Base-by-base conservation (phyloP, 1,284 basidiomycete species). In the Taiwanofungus camphoratus region DNA sequence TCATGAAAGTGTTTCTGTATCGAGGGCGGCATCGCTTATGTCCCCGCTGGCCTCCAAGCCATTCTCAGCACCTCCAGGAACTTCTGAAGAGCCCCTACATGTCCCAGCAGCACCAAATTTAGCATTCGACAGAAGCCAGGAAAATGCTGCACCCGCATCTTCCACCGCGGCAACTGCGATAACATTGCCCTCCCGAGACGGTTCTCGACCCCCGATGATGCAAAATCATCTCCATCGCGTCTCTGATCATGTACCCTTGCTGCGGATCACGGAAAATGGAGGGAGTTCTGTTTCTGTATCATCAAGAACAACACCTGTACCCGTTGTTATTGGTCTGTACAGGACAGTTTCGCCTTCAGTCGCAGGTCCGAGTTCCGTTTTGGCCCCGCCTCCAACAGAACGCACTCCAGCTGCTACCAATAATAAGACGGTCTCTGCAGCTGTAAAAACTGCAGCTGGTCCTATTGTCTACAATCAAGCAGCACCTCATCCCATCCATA, bases 11-110 rank as follows among this genome's bases (percentile, higher is more conserved):
- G 7, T 27, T 24, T 18, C 12, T 11, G 3, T 21, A 16, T 41
- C 36, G 22, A 40, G 37, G 26, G 23, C 35, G n/a, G 13, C 39
- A 13, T 36, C 51, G 0, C 26, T 54, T 2, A 53, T 56, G 39
- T 52, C 56, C n/a, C 52, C 57, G 4, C 57, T 60, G 2, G 40
- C 56, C 2, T 43, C 45, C 3, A 23, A 56, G 15, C 53, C 54
- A 8, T 48, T n/a, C 13, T 24, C 43, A 22, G 32, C 21, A 15
- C 16, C 39, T 19, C 22, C 20, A 0, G 24, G 24, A 18, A 15
- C 26, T 5, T 20, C 40, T 3, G 39, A 18, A 20, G 41, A n/a
- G 12, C 21, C 6, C 15, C 4, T 9, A 11, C 16, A 3, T 24
- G 23, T 12, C 11, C 26, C 8, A 13, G 19, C 23, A 15, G 2